Evolutionary conservation across 2,329 filamentous ascomycete species (phyloP).

Genomic region (Simplicillium aogashimaense): DNA sequence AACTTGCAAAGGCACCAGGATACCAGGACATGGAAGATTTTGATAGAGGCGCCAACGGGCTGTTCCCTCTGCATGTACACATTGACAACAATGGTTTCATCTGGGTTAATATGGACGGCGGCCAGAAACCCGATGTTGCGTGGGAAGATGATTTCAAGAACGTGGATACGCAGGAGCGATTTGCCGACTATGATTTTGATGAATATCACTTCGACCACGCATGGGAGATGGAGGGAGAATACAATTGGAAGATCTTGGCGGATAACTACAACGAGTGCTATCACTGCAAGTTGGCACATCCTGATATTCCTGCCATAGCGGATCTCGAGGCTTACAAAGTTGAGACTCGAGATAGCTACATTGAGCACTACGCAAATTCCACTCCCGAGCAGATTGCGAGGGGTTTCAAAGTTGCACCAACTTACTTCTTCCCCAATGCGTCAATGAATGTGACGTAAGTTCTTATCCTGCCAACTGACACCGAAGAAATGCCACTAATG

Average conservation of each 20-base stretch:
- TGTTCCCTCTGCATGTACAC: slow-evolving; percentile 39
- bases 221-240: slow-evolving; percentile 46
- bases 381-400: slow-evolving; percentile 35
- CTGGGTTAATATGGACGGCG: slow-evolving; percentile 45
- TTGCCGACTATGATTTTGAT: slow-evolving; percentile 35
- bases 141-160: slow-evolving; percentile 43
- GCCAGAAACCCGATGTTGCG: slow-evolving; percentile 31
- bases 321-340: slow-evolving; percentile 46
- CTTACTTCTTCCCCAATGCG: slow-evolving; percentile 40
- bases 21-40: slow-evolving; percentile 43
- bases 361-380: slow-evolving; percentile 38
- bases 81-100: slow-evolving; percentile 39
- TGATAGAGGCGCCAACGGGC: slow-evolving; percentile 38
- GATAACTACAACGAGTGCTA: slow-evolving; percentile 62
- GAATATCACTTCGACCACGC: slow-evolving; percentile 47
- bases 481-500: not conserved
- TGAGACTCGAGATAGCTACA: slow-evolving; percentile 34
- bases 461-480: not conserved
- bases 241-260: slow-evolving; percentile 51
- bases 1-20: slow-evolving; percentile 44
- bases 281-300: slow-evolving; percentile 50
- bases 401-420: slow-evolving; percentile 34
- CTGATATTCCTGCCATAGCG: slow-evolving; percentile 45
- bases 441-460: slow-evolving; percentile 41
- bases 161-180: slow-evolving; percentile 33